phyloP scores from a whole-genome alignment of 129 eudicot species.

The Tagetes erecta region DNA sequence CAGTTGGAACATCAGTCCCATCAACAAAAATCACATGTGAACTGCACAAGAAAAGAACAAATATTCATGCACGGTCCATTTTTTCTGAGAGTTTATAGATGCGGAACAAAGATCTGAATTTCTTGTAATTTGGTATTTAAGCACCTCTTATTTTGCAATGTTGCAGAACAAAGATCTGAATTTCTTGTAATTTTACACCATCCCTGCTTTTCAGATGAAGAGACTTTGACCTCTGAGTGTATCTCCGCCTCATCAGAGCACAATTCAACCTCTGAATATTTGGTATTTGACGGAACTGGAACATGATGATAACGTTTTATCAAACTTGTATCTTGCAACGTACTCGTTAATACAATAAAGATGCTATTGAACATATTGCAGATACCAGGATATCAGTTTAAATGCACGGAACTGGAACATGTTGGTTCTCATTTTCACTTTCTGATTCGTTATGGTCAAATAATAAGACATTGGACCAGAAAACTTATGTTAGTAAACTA shows the following conservation, averaged over 20 bases:
- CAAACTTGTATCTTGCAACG: neutral
- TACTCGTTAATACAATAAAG: neutral
- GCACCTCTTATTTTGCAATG: constrained; percentile 68
- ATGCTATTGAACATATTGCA: neutral
- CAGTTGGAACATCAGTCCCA: constrained; percentile 52
- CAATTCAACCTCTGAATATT: constrained; percentile 63
- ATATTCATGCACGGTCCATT: neutral
- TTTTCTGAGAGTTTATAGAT: neutral
- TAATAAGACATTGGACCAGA: neutral
- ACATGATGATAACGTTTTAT: constrained; percentile 28
- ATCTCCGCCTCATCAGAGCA: constrained; percentile 52
- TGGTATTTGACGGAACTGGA: constrained; percentile 67
- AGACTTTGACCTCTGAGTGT: constrained; percentile 48
- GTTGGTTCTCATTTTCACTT: neutral
- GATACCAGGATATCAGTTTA: neutral
- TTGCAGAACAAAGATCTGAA: constrained; percentile 66
- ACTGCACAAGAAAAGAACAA: constrained; percentile 39
- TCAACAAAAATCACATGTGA: constrained; percentile 60
- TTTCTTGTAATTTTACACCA: constrained; percentile 92
- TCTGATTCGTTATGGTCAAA: neutral
- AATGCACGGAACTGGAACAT: too few relatives aligned
- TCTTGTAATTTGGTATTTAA: constrained; percentile 38
- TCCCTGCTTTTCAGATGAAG: constrained; percentile 51
- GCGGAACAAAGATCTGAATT: constrained; percentile 50
- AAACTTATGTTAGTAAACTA: neutral